phyloP scores from a whole-genome alignment of 176 grass and related monocot species.

The Aegilops tauschii region DNA sequence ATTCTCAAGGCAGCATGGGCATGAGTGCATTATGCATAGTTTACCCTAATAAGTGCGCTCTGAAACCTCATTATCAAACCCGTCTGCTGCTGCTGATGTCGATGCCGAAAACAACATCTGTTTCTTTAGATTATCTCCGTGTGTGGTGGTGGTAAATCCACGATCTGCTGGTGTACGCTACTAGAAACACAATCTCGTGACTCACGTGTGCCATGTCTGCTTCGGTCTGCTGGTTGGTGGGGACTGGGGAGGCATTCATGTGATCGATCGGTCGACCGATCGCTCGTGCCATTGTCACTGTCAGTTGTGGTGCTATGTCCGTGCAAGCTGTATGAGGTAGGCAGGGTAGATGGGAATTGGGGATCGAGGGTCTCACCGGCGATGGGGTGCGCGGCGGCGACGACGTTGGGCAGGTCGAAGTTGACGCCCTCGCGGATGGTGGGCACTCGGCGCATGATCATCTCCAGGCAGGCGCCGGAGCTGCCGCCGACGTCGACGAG shows the following conservation, averaged over 20 bases:
- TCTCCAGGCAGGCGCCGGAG: slow-evolving; percentile 73
- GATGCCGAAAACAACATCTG: neutral
- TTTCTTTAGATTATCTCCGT: neutral
- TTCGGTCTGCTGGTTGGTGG: neutral
- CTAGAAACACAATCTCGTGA: neutral
- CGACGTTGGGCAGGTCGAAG: slow-evolving; percentile 85
- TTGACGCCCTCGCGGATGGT: slow-evolving; percentile 60
- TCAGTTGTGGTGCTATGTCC: neutral
- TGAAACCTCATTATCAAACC: neutral
- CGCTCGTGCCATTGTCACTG: neutral
- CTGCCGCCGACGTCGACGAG: slow-evolving; percentile 89
- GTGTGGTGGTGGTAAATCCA: neutral
- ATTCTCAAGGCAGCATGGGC: neutral
- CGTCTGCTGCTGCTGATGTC: too few species aligned
- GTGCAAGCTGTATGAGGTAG: neutral
- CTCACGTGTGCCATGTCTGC: neutral
- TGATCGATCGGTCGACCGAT: neutral
- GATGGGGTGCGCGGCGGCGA: slow-evolving; percentile 59
- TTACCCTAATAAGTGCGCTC: neutral
- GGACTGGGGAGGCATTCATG: too few species aligned
- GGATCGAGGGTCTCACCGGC: slow-evolving; percentile 32
- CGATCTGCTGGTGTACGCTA: too few species aligned
- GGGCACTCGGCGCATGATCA: slow-evolving; percentile 56
- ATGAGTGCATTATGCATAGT: neutral
- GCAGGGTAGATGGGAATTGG: too few species aligned